phyloP scores from a whole-genome alignment of 1,284 basidiomycete species.

The Leccinum pseudoinsigne region DNA sequence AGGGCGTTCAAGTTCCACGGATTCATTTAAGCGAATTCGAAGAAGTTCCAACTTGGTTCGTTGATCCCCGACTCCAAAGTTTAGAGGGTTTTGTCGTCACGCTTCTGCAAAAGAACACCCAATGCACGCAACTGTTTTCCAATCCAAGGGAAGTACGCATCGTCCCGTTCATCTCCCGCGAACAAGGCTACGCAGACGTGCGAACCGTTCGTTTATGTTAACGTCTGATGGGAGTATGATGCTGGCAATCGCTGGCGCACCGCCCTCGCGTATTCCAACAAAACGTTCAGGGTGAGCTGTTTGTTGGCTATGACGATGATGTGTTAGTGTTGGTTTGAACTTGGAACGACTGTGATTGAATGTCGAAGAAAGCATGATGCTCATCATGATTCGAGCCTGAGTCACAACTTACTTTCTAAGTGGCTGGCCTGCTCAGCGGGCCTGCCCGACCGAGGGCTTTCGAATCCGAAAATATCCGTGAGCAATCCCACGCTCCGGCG shows the following conservation, averaged over 20 bases:
- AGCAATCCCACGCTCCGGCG: neutral
- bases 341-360: neutral
- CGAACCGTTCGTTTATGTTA: neutral
- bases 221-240: neutral
- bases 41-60: too few relatives aligned
- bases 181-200: neutral
- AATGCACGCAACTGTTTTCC: neutral
- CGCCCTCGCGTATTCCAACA: neutral
- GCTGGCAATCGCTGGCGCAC: neutral
- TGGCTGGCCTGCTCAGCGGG: neutral
- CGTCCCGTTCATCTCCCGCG: neutral
- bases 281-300: neutral
- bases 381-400: neutral
- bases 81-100: too few relatives aligned
- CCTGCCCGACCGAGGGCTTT: neutral
- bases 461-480: neutral
- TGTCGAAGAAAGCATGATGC: neutral
- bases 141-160: neutral
- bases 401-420: neutral
- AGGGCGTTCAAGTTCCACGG: too few relatives aligned
- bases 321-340: neutral
- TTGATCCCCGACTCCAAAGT: too few relatives aligned
- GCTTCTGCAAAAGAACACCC: neutral
- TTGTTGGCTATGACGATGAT: neutral
- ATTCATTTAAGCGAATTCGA: too few relatives aligned